Evolutionary conservation across 2,329 filamentous ascomycete genomes (phyloP).

Genomic region (Curvularia spicifera): DNA sequence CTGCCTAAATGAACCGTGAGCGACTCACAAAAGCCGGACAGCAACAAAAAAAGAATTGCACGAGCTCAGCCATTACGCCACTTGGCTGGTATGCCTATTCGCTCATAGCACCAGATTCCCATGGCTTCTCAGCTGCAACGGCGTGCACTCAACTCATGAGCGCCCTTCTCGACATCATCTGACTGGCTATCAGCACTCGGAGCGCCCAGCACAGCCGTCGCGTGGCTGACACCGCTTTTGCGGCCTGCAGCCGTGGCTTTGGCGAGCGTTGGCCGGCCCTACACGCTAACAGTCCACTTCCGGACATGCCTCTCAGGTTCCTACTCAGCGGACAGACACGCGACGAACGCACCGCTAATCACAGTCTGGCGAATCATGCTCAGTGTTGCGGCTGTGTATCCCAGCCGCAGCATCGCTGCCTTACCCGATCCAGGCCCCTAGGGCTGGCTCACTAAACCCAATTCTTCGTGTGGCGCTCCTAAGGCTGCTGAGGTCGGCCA

Average conservation of each 20-base stretch:
- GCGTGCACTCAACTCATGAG: constrained; percentile 28
- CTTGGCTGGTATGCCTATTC: constrained; percentile 43
- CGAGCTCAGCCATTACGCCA: constrained; percentile 43
- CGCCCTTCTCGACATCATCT: constrained; percentile 36
- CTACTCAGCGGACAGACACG: constrained; percentile 39
- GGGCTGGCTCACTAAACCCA: constrained; percentile 27
- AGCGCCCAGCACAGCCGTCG: constrained; percentile 43
- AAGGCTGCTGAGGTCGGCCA: constrained; percentile 40
- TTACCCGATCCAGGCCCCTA: constrained; percentile 36
- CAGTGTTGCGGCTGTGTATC: constrained; percentile 25
- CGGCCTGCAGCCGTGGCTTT: constrained; percentile 27
- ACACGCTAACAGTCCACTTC: constrained; percentile 29
- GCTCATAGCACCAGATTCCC: constrained; percentile 42
- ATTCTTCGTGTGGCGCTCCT: constrained; percentile 35
- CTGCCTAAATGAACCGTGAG: constrained; percentile 45
- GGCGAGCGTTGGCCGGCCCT: constrained; percentile 33
- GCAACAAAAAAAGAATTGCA: constrained; percentile 13
- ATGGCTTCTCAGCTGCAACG: constrained; percentile 43
- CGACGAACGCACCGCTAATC: constrained; percentile 46
- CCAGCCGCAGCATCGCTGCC: constrained; percentile 27
- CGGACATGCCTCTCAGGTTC: constrained; percentile 33
- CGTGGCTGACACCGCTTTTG: constrained; percentile 44
- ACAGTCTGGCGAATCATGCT: constrained; percentile 38
- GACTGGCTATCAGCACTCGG: constrained; percentile 39
- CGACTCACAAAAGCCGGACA: constrained; percentile 28